Conservation (phyloP, 2,329 filamentous ascomycete species). For the Alternaria sp. region DNA sequence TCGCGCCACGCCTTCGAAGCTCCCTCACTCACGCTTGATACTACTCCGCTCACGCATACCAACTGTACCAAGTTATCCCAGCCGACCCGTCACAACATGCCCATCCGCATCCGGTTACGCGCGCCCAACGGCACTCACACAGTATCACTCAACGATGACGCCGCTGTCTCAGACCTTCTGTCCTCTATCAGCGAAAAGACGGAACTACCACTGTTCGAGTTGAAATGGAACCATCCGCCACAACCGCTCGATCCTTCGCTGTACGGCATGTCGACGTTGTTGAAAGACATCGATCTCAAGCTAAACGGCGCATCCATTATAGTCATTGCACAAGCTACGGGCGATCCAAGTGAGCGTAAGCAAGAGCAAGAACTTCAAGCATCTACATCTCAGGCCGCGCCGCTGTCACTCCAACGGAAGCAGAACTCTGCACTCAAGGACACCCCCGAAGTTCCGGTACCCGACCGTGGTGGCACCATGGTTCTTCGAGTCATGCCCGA, state of each 20-base stretch:
- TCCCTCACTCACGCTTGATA: conserved; percentile 1
- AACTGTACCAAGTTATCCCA: neutral
- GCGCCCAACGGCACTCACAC: conserved; percentile 76
- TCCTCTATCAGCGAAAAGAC: conserved; percentile 70
- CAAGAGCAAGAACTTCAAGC: conserved; percentile 24
- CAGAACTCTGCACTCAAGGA: conserved; percentile 60
- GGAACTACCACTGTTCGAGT: conserved; percentile 70
- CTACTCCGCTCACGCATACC: conserved; percentile 1
- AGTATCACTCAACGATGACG: conserved; percentile 72
- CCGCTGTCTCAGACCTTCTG: conserved; percentile 70
- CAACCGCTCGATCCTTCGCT: conserved; percentile 69
- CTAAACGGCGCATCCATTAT: conserved; percentile 75
- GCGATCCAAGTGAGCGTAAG: conserved; percentile 37
- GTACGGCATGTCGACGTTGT: conserved; percentile 59
- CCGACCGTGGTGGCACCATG: conserved; percentile 63
- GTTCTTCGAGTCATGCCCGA: conserved; percentile 95
- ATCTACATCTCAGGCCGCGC: conserved; percentile 37
- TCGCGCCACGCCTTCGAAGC: conserved; percentile 7
- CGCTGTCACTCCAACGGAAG: conserved; percentile 55
- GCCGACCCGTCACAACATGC: conserved; percentile 33
- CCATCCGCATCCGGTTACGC: conserved; percentile 78
- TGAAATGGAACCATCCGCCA: conserved; percentile 88
- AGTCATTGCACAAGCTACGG: conserved; percentile 60
- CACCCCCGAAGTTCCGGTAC: conserved; percentile 67
- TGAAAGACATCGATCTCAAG: conserved; percentile 66